These are phyloP conservation scores for Suillus decipiens DNA, from an alignment of 768 basidiomycete genomes.

Conservation along the genomic window DNA sequence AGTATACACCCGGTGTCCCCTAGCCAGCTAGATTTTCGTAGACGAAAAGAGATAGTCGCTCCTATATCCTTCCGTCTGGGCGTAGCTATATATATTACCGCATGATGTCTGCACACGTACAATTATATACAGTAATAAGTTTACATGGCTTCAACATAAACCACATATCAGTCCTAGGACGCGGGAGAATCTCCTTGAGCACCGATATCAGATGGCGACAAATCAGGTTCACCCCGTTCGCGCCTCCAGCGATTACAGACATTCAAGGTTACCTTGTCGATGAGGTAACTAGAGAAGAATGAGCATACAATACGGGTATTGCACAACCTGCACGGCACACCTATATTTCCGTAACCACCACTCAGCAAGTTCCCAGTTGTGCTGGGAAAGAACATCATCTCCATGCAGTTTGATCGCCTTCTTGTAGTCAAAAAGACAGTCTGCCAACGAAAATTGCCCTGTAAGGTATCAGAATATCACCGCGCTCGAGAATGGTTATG, in stretches of 20 bases:
- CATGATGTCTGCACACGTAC: not conserved
- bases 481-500: not conserved
- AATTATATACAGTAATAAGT: slow-evolving; percentile 5
- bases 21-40: not conserved
- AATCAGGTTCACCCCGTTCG: slow-evolving; percentile 76
- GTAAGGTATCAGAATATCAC: slow-evolving; percentile 15
- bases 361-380: slow-evolving; percentile 89
- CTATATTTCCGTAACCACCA: slow-evolving; percentile 81
- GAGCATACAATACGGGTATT: slow-evolving; percentile 3
- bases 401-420: slow-evolving; percentile 76
- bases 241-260: slow-evolving; percentile 88
- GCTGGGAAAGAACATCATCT: slow-evolving; percentile 87
- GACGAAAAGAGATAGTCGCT: not conserved
- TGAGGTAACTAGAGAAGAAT: slow-evolving; percentile 59
- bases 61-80: not conserved
- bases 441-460: slow-evolving; percentile 81
- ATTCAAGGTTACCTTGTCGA: slow-evolving; percentile 68
- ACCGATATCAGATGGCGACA: slow-evolving; percentile 57
- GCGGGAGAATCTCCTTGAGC: slow-evolving; percentile 34
- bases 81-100: slow-evolving; percentile 1
- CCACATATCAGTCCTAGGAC: slow-evolving; percentile 14
- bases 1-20: too few species aligned
- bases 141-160: not conserved
- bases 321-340: slow-evolving; percentile 37
- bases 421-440: slow-evolving; percentile 76